Evolutionary conservation across 2,329 filamentous ascomycete genomes (phyloP).

Genomic region (Xylaria sp.): DNA sequence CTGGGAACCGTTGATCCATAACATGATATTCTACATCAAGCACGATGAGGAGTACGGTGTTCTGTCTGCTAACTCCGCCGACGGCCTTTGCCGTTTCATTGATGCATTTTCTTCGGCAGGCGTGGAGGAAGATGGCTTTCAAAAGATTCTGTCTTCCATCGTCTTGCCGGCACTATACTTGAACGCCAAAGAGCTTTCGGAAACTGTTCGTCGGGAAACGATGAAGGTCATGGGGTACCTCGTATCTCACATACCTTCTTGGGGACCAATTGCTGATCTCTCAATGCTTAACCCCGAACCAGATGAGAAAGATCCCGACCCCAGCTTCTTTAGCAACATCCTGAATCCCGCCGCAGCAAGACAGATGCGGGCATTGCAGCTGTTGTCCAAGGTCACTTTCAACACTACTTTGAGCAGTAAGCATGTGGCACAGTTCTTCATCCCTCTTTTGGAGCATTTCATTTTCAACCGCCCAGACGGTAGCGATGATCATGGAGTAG

Average conservation of each 20-base stretch:
- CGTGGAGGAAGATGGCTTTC: slow-evolving; percentile 44
- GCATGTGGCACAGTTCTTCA: slow-evolving; percentile 79
- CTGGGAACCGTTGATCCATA: slow-evolving; percentile 85
- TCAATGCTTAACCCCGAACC: slow-evolving; percentile 55
- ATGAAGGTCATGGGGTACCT: slow-evolving; percentile 74
- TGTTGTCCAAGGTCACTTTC: slow-evolving; percentile 64
- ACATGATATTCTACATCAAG: slow-evolving; percentile 80
- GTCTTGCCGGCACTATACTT: slow-evolving; percentile 71
- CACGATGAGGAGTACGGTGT: slow-evolving; percentile 86
- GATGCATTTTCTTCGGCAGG: slow-evolving; percentile 48
- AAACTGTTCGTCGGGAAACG: slow-evolving; percentile 79
- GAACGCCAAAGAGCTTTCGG: slow-evolving; percentile 72
- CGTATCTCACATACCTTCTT: slow-evolving; percentile 63
- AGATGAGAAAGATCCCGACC: slow-evolving; percentile 59
- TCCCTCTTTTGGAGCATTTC: slow-evolving; percentile 91
- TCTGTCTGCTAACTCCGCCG: slow-evolving; percentile 71
- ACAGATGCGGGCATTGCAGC: slow-evolving; percentile 75
- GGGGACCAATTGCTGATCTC: slow-evolving; percentile 70
- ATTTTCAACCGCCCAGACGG: slow-evolving; percentile 74
- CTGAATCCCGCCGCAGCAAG: slow-evolving; percentile 84
- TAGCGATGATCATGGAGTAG: slow-evolving; percentile 74
- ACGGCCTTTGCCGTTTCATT: slow-evolving; percentile 73
- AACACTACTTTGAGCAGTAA: slow-evolving; percentile 62
- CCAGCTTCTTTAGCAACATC: slow-evolving; percentile 87
- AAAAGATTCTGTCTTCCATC: slow-evolving; percentile 55